These are phyloP conservation scores for Phytophthora rubi DNA, from an alignment of 352 stramenopile genomes.

Conservation along the genomic window DNA sequence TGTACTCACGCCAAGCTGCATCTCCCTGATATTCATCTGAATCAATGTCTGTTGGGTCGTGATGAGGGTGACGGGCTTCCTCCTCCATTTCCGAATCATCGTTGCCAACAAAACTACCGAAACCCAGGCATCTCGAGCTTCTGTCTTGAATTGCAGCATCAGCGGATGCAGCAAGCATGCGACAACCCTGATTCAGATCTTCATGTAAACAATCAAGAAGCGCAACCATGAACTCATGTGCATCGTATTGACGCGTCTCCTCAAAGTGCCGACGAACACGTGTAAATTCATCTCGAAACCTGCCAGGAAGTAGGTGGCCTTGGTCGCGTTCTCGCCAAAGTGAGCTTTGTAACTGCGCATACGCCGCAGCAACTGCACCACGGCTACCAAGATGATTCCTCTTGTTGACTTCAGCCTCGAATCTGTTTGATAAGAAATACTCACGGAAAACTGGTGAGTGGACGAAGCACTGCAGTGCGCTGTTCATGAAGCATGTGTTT, in stretches of 20 bases:
- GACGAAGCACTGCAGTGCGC: constrained; percentile 92
- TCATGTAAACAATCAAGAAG: constrained; percentile 98
- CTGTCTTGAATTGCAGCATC: constrained; percentile 36
- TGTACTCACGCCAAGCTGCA: constrained; percentile 93
- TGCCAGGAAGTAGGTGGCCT: constrained; percentile 52
- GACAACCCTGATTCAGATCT: constrained; percentile 94
- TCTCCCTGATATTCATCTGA: constrained; percentile 85
- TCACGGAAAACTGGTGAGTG: constrained; percentile 94
- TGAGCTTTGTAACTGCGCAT: constrained; percentile 77
- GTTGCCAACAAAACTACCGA: constrained; percentile 38
- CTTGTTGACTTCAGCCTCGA: constrained; percentile 93
- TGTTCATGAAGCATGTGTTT: constrained; percentile 92
- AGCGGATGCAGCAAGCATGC: constrained; percentile 6
- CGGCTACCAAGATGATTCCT: constrained; percentile 93
- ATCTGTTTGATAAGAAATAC: constrained; percentile 95
- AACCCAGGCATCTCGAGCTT: constrained; percentile 40
- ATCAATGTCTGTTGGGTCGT: constrained; percentile 17
- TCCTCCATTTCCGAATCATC: constrained; percentile 46
- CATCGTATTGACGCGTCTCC: constrained; percentile 94
- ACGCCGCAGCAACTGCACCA: constrained; percentile 91
- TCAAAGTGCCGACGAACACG: constrained; percentile 69
- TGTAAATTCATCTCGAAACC: constrained; percentile 78
- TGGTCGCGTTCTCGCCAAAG: constrained; percentile 68
- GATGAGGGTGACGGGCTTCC: constrained; percentile 20
- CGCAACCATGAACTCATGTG: constrained; percentile 95